These are phyloP conservation scores for Komagataea norvegica DNA, from an alignment of 1,139 yeast genomes.

Conservation along the genomic window DNA sequence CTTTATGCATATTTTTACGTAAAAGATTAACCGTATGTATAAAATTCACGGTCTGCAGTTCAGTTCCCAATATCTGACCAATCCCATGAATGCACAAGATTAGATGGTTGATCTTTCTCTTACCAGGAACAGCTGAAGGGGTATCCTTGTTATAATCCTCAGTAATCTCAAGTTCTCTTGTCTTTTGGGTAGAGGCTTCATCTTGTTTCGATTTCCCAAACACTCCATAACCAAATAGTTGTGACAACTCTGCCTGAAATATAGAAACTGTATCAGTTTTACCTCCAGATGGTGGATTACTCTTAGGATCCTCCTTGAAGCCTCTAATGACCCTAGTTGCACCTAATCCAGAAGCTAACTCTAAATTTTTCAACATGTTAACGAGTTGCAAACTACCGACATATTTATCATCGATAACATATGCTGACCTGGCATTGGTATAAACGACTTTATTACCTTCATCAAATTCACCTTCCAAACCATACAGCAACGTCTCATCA, in stretches of 20 bases:
- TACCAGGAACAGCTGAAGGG: constrained; percentile 17
- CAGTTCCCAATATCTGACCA: constrained; percentile 82
- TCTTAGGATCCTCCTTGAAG: constrained; percentile 14
- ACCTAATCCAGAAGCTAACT: constrained; percentile 24
- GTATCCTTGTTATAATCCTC: constrained; percentile 42
- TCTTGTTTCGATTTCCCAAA: constrained; percentile 17
- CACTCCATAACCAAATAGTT: constrained; percentile 21
- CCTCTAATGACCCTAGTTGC: constrained; percentile 30
- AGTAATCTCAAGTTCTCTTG: constrained; percentile 44
- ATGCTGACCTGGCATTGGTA: constrained; percentile 33
- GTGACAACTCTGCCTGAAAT: constrained; percentile 21
- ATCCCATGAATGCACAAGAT: constrained; percentile 89
- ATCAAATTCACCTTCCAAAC: constrained; percentile 20
- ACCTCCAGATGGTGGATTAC: background rate
- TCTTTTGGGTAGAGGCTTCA: constrained; percentile 26
- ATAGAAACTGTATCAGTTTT: constrained; percentile 10
- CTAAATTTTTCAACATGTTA: constrained; percentile 10
- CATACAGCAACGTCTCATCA: constrained; percentile 19
- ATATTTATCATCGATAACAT: constrained; percentile 32
- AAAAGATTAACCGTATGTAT: constrained; percentile 77
- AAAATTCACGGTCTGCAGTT: constrained; percentile 78
- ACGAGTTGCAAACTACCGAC: constrained; percentile 32
- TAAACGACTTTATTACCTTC: constrained; percentile 31
- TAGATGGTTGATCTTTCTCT: constrained; percentile 67
- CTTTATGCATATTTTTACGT: constrained; percentile 57